These are phyloP conservation scores for Eustoma russellianum DNA, from an alignment of 257 asterid genomes.

Conservation along the genomic window DNA sequence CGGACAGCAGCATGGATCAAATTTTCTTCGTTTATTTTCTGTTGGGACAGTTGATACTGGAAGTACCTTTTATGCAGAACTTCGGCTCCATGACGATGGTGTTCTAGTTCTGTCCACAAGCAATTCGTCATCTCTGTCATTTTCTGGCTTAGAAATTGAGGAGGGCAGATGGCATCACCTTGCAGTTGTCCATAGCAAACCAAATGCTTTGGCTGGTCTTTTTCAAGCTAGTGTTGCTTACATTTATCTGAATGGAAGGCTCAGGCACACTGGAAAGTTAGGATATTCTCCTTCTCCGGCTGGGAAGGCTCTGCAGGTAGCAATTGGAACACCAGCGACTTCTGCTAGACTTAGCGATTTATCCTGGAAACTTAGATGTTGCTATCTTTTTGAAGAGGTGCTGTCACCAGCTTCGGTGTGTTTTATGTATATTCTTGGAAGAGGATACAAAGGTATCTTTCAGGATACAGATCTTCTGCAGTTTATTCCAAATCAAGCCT, in stretches of 20 bases:
- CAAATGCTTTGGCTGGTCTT: slow-evolving; percentile 98
- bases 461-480: slow-evolving; percentile 83
- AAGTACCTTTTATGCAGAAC: slow-evolving; percentile 68
- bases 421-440: slow-evolving; percentile 92
- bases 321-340: slow-evolving; percentile 81
- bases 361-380: slow-evolving; percentile 91
- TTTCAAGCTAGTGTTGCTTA: slow-evolving; percentile 96
- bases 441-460: slow-evolving; percentile 95
- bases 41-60: slow-evolving; percentile 82
- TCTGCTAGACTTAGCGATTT: slow-evolving; percentile 71
- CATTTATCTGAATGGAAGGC: slow-evolving; percentile 90
- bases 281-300: slow-evolving; percentile 96
- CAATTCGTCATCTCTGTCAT: slow-evolving; percentile 81
- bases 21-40: slow-evolving; percentile 69
- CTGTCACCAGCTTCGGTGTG: slow-evolving; percentile 95
- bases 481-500: slow-evolving; percentile 95
- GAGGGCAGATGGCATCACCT: slow-evolving; percentile 99
- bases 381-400: slow-evolving; percentile 97
- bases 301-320: slow-evolving; percentile 92
- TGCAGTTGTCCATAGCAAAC: slow-evolving; percentile 96
- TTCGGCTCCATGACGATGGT: slow-evolving; percentile 88
- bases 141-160: slow-evolving; percentile 84
- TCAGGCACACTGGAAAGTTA: slow-evolving; percentile 85
- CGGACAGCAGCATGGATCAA: slow-evolving; percentile 51
- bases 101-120: slow-evolving; percentile 83